phyloP scores from a whole-genome alignment of 371 early-diverging fungal species.

The Massospora cicadina region DNA sequence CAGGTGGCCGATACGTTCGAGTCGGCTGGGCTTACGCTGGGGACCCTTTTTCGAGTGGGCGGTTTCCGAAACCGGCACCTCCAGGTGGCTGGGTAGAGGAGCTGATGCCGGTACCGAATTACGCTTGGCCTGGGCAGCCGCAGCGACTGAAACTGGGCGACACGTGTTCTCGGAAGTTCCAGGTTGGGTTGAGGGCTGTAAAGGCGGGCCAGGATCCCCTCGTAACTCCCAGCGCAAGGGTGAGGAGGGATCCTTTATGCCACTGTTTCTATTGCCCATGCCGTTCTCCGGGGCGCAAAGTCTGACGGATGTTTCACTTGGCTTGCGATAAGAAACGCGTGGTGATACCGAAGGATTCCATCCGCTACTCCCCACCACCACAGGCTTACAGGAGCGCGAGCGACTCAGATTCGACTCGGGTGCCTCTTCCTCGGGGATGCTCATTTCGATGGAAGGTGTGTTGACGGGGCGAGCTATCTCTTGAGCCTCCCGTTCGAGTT shows the following conservation, averaged over 20 bases:
- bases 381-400: constrained; percentile 2
- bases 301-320: neutral
- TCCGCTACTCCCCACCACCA: neutral
- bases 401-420: neutral
- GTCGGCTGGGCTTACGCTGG: constrained; percentile 4
- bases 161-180: neutral
- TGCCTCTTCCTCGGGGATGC: neutral
- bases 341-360: neutral
- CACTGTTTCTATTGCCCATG: neutral
- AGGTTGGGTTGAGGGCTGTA: neutral
- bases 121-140: neutral
- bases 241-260: neutral
- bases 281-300: neutral
- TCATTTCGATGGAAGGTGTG: neutral
- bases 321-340: neutral
- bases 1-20: neutral
- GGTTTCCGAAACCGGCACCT: neutral
- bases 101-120: neutral
- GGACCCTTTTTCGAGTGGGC: neutral
- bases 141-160: neutral
- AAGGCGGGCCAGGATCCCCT: neutral
- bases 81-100: neutral
- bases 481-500: constrained; percentile 38
- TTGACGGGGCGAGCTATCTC: constrained; percentile 7
- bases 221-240: neutral